A percentile compares a stretch with the other conserved stretches of the same genome.
These are phyloP conservation scores for Calonectria leucothoes DNA, from an alignment of 2,329 filamentous ascomycete species.

Conservation along the genomic window DNA sequence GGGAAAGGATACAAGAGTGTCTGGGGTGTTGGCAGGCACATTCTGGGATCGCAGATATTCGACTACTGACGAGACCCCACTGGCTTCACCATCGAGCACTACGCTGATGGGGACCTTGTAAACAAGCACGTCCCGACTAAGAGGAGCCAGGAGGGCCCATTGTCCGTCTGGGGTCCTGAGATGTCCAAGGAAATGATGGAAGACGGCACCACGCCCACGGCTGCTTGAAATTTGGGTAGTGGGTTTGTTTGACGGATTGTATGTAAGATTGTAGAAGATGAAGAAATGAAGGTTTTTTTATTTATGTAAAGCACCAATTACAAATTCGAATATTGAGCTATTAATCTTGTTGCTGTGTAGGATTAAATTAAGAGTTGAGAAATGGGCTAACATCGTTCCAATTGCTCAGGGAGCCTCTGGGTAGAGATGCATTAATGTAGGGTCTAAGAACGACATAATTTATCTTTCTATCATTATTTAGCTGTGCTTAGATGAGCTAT, in stretches of 20 bases:
- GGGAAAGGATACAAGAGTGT: slow-evolving; percentile 63
- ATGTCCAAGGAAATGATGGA: neutral
- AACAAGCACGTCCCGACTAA: slow-evolving; percentile 45
- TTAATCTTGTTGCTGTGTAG: too few species aligned
- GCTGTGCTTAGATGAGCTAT: too few species aligned
- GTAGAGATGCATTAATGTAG: too few species aligned
- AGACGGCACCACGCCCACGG: neutral
- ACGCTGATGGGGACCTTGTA: slow-evolving; percentile 71
- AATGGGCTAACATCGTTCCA: too few species aligned
- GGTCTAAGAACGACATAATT: too few species aligned
- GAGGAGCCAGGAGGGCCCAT: neutral
- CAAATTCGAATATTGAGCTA: too few species aligned
- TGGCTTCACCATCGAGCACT: slow-evolving; percentile 62
- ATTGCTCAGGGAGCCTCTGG: too few species aligned
- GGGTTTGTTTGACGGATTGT: neutral
- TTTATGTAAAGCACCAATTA: too few species aligned
- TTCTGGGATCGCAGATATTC: slow-evolving; percentile 56
- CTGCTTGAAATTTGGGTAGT: neutral
- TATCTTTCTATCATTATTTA: neutral
- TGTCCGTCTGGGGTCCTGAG: slow-evolving; percentile 10
- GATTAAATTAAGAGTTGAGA: too few species aligned
- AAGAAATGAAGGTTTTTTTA: neutral
- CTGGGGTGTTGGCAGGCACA: slow-evolving; percentile 72
- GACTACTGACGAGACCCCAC: slow-evolving; percentile 14
- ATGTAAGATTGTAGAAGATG: neutral